phyloP scores from a whole-genome alignment of 169 alveolate species.

The Cryptosporidium viatorum region DNA sequence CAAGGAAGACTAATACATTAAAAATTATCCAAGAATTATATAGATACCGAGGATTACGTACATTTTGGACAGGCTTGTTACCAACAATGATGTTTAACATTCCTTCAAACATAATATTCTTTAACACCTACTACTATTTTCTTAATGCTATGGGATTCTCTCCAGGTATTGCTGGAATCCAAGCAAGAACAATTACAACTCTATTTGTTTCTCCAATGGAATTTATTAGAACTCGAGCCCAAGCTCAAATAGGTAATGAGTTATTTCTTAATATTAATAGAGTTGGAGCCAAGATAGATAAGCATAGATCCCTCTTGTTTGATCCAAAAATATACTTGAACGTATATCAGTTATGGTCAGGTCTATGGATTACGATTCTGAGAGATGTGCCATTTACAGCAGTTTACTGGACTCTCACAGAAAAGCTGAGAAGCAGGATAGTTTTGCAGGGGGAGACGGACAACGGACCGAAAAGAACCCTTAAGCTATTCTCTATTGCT shows the following conservation, averaged over 20 bases:
- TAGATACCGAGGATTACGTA: conserved; percentile 4
- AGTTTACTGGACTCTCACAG: conserved; percentile 77
- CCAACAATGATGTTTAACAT: conserved; percentile 13
- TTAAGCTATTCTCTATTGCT: conserved; percentile 77
- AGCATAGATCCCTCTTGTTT: too few relatives aligned
- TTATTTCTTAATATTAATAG: neutral
- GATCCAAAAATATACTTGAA: neutral
- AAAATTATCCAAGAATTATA: neutral
- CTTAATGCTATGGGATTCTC: neutral
- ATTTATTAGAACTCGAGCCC: conserved; percentile 10
- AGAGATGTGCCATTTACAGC: conserved; percentile 80
- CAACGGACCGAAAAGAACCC: conserved; percentile 41
- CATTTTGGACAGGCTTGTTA: conserved; percentile 39
- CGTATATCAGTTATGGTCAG: conserved; percentile 10
- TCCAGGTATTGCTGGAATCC: conserved; percentile 21
- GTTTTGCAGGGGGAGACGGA: conserved; percentile 49
- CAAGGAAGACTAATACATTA: conserved; percentile 4
- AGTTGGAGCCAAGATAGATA: neutral
- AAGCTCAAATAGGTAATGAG: conserved; percentile 31
- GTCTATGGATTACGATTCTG: conserved; percentile 76
- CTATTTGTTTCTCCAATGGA: conserved; percentile 36
- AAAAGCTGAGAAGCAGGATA: conserved; percentile 61
- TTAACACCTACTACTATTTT: conserved; percentile 25
- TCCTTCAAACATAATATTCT: conserved; percentile 38
- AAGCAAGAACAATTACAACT: conserved; percentile 33